Base-by-base conservation (phyloP, 1,284 basidiomycete species). In the Neolentinus lepideus region DNA sequence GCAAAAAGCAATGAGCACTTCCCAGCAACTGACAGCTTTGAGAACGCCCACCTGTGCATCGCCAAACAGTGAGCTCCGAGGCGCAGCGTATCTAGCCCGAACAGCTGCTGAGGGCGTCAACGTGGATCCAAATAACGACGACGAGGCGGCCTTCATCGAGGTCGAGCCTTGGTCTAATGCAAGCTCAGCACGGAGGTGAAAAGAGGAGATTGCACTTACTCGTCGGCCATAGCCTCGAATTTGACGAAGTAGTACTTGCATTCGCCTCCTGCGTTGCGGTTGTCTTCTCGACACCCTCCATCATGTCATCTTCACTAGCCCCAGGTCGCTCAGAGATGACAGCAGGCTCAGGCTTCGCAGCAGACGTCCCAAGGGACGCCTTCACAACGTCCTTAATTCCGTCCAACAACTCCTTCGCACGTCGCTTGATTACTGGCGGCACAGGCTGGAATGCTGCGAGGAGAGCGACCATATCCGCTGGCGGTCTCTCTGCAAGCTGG, bases 401-500 rank as follows among this genome's bases (percentile, higher is more conserved):
- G 43, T 78, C 75, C 33, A 88, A 68, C 27, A 92, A 69, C 63
- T 89, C 87, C 56, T 77, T 80, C 11, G 79, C 76, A 29, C 83
- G 75, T 46, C 73, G 74, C 56, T 80, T 77, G 21, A 90, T 71
- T 8, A 86, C 71, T 14, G 80, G 76, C n/a, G 87, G 83, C 1
- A 83, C 73, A 1, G 76, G 74, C 51, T 74, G 74, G 61, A 89
- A 84, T 27, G 79, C 62, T 3, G 76, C 70, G 46, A 89, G 69
- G 38, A 88, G 68, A 1, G 74, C 74, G 9, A 78, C 75, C 72
- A 82, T 76, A 64, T 86, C 79, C 27, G 76, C 72, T n/a, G 86
- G 82, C 21, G 83, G 76, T 47, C 75, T 71, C 63, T 90, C 85
- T 9, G 85, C 85, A 22, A 94, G 70, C 53, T 77, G 73, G 66